A percentile compares a stretch with the other conserved stretches of the same genome.
phyloP scores from a whole-genome alignment of 164 flowering plant species.

The Cinnamomum micranthum region DNA sequence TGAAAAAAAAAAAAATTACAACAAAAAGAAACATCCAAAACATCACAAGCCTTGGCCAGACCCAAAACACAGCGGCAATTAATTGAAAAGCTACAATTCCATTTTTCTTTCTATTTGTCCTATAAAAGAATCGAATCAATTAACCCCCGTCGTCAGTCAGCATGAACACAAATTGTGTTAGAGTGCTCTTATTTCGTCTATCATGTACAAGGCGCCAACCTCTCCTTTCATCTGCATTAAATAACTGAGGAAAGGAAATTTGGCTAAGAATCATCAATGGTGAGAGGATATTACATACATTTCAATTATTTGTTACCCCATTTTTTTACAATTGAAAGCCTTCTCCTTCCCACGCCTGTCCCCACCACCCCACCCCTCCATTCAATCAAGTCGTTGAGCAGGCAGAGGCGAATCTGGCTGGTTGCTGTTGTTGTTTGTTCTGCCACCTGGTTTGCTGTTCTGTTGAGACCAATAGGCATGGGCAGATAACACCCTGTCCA shows the following conservation, averaged over 20 bases:
- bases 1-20: too few relatives aligned
- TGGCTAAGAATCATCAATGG: constrained; percentile 15
- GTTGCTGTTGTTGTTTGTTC: constrained; percentile 39
- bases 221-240: neutral
- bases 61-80: too few relatives aligned
- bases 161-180: constrained; percentile 1
- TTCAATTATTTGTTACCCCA: neutral
- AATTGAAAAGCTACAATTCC: too few relatives aligned
- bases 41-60: too few relatives aligned
- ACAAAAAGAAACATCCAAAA: too few relatives aligned
- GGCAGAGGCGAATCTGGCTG: constrained; percentile 18
- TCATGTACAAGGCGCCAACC: constrained; percentile 15
- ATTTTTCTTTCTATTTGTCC: too few relatives aligned
- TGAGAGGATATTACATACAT: constrained; percentile 12
- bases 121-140: constrained; percentile 1
- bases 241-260: neutral
- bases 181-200: constrained; percentile 10
- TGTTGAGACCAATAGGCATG: constrained; percentile 88
- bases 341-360: neutral
- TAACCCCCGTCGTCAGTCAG: neutral
- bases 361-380: neutral
- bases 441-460: constrained; percentile 69
- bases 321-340: neutral
- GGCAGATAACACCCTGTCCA: constrained; percentile 79
- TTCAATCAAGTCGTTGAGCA: constrained; percentile 20